Evolutionary conservation across 768 basidiomycete genomes (phyloP).

Genomic region (Boletus insuetus): DNA sequence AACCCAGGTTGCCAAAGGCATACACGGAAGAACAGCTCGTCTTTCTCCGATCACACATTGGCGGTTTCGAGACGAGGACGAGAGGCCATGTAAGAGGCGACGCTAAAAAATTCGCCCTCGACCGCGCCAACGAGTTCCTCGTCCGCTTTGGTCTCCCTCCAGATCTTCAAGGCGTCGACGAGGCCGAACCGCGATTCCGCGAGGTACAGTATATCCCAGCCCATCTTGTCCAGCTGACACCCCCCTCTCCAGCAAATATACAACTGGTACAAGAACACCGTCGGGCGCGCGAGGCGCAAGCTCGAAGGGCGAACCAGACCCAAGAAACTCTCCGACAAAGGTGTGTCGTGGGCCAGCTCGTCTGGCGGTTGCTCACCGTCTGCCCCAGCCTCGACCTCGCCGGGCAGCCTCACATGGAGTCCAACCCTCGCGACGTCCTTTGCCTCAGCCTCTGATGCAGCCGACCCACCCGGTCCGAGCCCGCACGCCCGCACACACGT

Average conservation of each 20-base stretch:
- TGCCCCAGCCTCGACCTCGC: constrained; percentile 12
- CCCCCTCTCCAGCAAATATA: constrained; percentile 52
- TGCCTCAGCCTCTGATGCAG: constrained; percentile 19
- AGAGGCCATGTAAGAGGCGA: constrained; percentile 61
- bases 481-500: constrained; percentile 30
- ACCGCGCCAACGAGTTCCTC: constrained; percentile 61
- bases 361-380: neutral
- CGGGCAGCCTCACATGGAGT: constrained; percentile 36
- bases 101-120: constrained; percentile 67
- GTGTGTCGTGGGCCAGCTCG: constrained; percentile 22
- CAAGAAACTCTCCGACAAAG: constrained; percentile 50
- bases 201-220: constrained; percentile 40
- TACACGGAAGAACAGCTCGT: constrained; percentile 62
- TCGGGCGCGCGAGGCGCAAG: constrained; percentile 57
- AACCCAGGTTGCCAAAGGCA: constrained; percentile 62
- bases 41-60: constrained; percentile 50
- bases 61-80: constrained; percentile 58
- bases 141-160: constrained; percentile 54
- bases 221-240: neutral
- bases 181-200: constrained; percentile 57
- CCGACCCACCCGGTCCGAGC: constrained; percentile 29
- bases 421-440: constrained; percentile 40
- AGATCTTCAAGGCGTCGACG: constrained; percentile 53
- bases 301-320: constrained; percentile 53
- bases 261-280: constrained; percentile 74